Evolutionary conservation across 768 basidiomycete genomes (phyloP), one percentile per base, ranked within the genome.

Genomic region (Hericium coralloides): DNA sequence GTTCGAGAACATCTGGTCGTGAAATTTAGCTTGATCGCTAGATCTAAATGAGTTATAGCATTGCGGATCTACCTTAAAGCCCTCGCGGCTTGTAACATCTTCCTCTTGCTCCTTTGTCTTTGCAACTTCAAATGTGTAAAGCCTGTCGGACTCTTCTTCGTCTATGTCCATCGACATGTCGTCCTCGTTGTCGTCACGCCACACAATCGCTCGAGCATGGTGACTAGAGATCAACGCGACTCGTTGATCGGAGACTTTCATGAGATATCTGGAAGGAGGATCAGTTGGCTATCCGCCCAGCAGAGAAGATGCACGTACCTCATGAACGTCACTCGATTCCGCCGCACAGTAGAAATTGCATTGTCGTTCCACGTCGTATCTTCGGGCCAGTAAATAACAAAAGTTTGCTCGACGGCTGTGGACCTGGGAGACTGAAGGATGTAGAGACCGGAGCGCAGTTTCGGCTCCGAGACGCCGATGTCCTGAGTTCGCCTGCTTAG

Each of bases 331-430:
- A 78, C 70, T 6, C 83, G 73, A 67, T 83, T 85, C 2, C 77
- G 73, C 26, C 71, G 63, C 50, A 80, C 73, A 4, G 79, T 68
- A 1, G 74, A 68, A 6, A 68, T 38, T 0, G 79, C 75, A 14
- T 70, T 67, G 63, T 83, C 81, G 37, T 77, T 64, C 83, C 83
- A 85, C 0, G 83, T 84, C 0, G 68, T 73, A 31, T 79, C 72
- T 58, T 85, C 81, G 0, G 83, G 83, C 84, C 84, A 85, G 56
- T 80, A 84, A 6, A 85, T 60, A 14, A 81, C 72, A 52, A 79
- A 81, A 7, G 79, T 52, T 22, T 2, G 59, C 58, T 0, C 38
- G 57, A 10, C 49, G 15, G 49, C 26, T 10, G 58, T 12, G 50
- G 47, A 22, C 25, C 37, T 18, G 57, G 20, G n/a, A 68, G 69